Evolutionary conservation across 1,284 basidiomycete genomes (phyloP).

Genomic region (Trametes sp.): DNA sequence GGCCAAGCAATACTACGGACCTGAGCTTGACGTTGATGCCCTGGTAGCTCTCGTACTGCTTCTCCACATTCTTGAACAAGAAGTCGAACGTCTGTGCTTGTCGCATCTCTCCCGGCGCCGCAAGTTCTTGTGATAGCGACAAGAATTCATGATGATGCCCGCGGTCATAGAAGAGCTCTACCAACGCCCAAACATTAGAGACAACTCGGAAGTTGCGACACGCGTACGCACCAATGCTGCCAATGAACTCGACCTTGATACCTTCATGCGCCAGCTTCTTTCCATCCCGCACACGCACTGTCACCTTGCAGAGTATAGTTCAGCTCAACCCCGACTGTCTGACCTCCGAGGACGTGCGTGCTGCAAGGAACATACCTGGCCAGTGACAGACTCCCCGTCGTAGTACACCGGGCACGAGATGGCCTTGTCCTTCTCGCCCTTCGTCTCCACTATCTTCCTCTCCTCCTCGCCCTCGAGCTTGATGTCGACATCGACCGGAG

Average conservation of each 20-base stretch:
- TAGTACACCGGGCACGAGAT: slow-evolving; percentile 93
- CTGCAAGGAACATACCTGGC: slow-evolving; percentile 68
- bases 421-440: slow-evolving; percentile 81
- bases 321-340: too few species aligned
- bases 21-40: slow-evolving; percentile 98
- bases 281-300: slow-evolving; percentile 91
- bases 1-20: slow-evolving; percentile 54
- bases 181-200: not conserved
- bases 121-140: slow-evolving; percentile 93
- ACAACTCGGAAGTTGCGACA: not conserved
- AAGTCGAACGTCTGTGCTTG: slow-evolving; percentile 96
- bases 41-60: slow-evolving; percentile 97
- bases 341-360: not conserved
- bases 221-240: slow-evolving; percentile 83
- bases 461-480: slow-evolving; percentile 88
- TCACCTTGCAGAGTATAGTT: slow-evolving; percentile 59
- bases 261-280: slow-evolving; percentile 97
- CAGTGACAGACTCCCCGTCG: slow-evolving; percentile 90
- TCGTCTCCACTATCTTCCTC: slow-evolving; percentile 80
- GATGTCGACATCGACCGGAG: slow-evolving; percentile 92
- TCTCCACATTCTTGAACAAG: slow-evolving; percentile 98
- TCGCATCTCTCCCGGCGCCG: slow-evolving; percentile 93
- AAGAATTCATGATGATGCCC: slow-evolving; percentile 99
- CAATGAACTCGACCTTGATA: slow-evolving; percentile 97
- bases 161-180: slow-evolving; percentile 96